phyloP scores from a whole-genome alignment of 768 basidiomycete species.

The Termitomyces sp. region DNA sequence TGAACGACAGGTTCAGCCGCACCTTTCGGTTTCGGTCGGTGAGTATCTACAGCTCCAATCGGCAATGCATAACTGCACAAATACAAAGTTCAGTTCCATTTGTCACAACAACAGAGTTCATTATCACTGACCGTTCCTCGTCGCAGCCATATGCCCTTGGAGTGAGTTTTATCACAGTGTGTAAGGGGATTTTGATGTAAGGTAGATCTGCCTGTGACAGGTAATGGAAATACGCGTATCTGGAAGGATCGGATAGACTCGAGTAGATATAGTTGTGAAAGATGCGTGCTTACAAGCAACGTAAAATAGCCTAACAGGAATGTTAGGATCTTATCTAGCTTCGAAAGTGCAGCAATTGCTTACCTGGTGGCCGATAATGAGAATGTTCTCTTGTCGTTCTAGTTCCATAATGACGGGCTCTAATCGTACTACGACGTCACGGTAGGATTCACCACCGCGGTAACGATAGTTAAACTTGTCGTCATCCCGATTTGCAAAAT shows the following conservation, averaged over 20 bases:
- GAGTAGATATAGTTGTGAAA: conserved; percentile 16
- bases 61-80: conserved; percentile 76
- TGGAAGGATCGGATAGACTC: conserved; percentile 23
- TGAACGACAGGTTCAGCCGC: conserved; percentile 26
- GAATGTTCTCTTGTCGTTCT: conserved; percentile 94
- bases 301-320: conserved; percentile 59
- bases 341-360: conserved; percentile 4
- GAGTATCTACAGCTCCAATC: conserved; percentile 92
- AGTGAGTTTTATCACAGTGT: conserved; percentile 97
- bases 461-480: conserved; percentile 99
- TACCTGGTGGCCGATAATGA: conserved; percentile 95
- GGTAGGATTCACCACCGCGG: conserved; percentile 95
- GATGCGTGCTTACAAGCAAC: conserved; percentile 56
- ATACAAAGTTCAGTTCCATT: conserved; percentile 1
- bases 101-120: not conserved
- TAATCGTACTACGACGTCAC: conserved; percentile 91
- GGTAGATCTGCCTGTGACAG: conserved; percentile 91
- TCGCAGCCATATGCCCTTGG: conserved; percentile 99
- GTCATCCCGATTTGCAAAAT: conserved; percentile 96
- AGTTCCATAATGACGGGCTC: conserved; percentile 99
- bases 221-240: conserved; percentile 96
- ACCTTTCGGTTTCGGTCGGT: conserved; percentile 62
- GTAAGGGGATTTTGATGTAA: conserved; percentile 95
- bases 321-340: not conserved
- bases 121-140: conserved; percentile 75